Conservation (phyloP, 345 rosid genomes). For the Chamaenerion angustifolium region DNA sequence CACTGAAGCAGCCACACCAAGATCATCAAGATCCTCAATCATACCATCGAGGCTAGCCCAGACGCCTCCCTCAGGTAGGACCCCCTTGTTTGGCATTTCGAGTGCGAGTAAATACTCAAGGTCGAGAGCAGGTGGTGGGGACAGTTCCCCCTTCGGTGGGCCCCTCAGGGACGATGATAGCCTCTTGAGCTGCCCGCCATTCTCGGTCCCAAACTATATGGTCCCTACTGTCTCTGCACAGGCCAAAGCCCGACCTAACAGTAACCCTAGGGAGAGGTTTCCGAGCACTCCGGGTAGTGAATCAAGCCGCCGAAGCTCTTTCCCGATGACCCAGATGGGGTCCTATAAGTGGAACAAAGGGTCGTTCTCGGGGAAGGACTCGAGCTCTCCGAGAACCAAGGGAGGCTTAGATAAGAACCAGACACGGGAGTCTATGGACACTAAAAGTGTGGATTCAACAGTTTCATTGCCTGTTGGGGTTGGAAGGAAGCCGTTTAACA, state of each 20-base stretch:
- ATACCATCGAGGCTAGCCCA: slow-evolving; percentile 27
- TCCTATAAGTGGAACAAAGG: slow-evolving; percentile 80
- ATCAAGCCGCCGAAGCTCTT: slow-evolving; percentile 53
- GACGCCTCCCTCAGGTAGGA: slow-evolving; percentile 35
- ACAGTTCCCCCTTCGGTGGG: slow-evolving; percentile 29
- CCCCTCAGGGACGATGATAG: slow-evolving; percentile 79
- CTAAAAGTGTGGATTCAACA: slow-evolving; percentile 66
- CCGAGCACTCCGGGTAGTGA: slow-evolving; percentile 57
- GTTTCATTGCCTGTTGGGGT: slow-evolving; percentile 69
- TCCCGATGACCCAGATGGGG: slow-evolving; percentile 52
- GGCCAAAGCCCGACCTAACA: slow-evolving; percentile 63
- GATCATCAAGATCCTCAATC: slow-evolving; percentile 43
- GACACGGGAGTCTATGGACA: slow-evolving; percentile 39
- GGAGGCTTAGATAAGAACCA: slow-evolving; percentile 21
- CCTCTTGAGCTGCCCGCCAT: slow-evolving; percentile 82
- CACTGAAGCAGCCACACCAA: slow-evolving; percentile 57
- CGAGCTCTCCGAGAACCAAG: slow-evolving; percentile 19
- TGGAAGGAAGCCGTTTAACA: slow-evolving; percentile 79
- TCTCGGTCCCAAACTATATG: slow-evolving; percentile 87
- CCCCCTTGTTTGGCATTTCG: slow-evolving; percentile 15
- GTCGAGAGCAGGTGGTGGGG: slow-evolving; percentile 40
- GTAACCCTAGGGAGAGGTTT: slow-evolving; percentile 57
- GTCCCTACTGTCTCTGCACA: slow-evolving; percentile 65
- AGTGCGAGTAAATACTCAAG: slow-evolving; percentile 28
- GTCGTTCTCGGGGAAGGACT: slow-evolving; percentile 42